Evolutionary conservation across 331 rosid genomes (phyloP), one percentile per base, ranked within the genome.

Genomic region (Phaseolus coccineus): DNA sequence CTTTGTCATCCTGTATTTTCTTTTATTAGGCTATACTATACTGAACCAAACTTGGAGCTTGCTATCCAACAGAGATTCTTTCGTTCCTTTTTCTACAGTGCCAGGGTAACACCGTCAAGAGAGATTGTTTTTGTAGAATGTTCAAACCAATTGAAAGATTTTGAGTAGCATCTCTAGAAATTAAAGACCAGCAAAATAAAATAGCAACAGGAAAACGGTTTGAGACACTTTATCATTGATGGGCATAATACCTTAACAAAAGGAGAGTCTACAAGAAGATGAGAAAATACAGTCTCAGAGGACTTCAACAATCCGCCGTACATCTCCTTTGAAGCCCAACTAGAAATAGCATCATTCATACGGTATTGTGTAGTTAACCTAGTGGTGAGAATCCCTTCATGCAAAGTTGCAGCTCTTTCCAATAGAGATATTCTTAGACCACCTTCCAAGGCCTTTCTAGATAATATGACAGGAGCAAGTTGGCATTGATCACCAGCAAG

Each of bases 301-400:
- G 95, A 92, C 78, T 83, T 82, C 85, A 92, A 69, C 79, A 81
- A 79, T 77, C 94, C 93, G n/a, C 85, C 91, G 28, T 92, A 92
- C 97, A 89, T 92, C 89, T 92, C 95, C 89, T 90, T 90, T 55
- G 97, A 92, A 55, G 91, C 97, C 97, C 97, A 92, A 76, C 97
- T 87, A 71, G 97, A 88, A 74, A 92, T 92, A 35, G 93, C 92
- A 73, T 92, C 86, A 11, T 92, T 90, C 97, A 92, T 92, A 56
- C 93, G 90, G 62, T 92, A 90, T 44, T 92, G 97, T 56, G 83
- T 81, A 3, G 92, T 87, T 84, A 92, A 84, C 77, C 81, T 90
- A 24, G 85, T 90, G 69, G 90, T 74, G 69, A 92, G 88, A 61
- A 87, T 63, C 52, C 93, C 95, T 76, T 81, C 86, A 81, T 92